Conservation (phyloP, 192 early-diverging fungal species). For the Chytriomyces confervae region DNA sequence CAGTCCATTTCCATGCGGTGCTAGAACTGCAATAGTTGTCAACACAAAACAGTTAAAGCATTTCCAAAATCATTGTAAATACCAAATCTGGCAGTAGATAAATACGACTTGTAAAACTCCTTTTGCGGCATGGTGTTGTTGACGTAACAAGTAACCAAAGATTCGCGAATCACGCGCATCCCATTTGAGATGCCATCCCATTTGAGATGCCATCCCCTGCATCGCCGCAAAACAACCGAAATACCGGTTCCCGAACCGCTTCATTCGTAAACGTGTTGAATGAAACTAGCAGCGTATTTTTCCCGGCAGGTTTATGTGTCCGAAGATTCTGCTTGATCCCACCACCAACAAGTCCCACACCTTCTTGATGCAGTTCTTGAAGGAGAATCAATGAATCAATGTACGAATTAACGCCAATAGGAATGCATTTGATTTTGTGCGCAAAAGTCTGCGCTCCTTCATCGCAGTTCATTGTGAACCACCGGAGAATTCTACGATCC, state of each 20-base stretch:
- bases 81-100: background rate
- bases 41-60: background rate
- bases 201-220: too few relatives aligned
- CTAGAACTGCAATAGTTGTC: background rate
- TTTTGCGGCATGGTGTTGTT: background rate
- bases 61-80: background rate
- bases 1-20: background rate
- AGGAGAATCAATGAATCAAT: background rate
- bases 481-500: background rate
- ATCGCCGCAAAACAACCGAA: background rate
- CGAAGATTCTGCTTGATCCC: background rate
- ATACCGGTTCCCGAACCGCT: background rate
- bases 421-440: constrained; percentile 10
- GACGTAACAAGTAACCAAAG: background rate
- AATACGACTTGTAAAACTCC: background rate
- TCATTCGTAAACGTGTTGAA: constrained; percentile 17
- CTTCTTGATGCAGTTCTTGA: background rate
- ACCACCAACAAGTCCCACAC: background rate
- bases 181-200: too few relatives aligned
- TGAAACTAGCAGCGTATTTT: constrained; percentile 10
- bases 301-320: background rate
- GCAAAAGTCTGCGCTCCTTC: background rate
- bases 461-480: constrained; percentile 22
- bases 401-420: constrained; percentile 14
- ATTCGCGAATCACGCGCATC: background rate